Evolutionary conservation across 2,329 filamentous ascomycete species (phyloP).

Genomic region (Phoma herbarum): DNA sequence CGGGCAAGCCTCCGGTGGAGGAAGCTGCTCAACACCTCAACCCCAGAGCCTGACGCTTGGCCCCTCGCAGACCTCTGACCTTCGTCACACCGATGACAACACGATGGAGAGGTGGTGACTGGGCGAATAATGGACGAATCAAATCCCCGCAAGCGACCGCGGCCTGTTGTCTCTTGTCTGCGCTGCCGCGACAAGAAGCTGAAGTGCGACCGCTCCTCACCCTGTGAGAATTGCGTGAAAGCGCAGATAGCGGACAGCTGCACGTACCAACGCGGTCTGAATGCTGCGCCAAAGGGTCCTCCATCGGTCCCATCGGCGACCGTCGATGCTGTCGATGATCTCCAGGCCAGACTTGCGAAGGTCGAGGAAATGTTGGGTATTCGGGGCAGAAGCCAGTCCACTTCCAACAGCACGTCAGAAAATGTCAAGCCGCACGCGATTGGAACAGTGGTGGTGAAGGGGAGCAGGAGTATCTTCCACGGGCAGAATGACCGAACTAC

Average conservation of each 20-base stretch:
- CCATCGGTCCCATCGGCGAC: not conserved
- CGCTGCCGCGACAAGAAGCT: slow-evolving; percentile 39
- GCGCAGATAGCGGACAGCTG: slow-evolving; percentile 28
- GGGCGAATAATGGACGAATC: slow-evolving; percentile 26
- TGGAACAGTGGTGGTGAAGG: slow-evolving; percentile 33
- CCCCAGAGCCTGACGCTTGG: not conserved
- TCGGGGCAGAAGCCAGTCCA: not conserved
- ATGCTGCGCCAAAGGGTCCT: not conserved
- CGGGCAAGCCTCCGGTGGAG: not conserved
- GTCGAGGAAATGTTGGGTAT: slow-evolving; percentile 33
- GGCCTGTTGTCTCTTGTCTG: slow-evolving; percentile 39
- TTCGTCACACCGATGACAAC: not conserved
- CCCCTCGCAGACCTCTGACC: not conserved
- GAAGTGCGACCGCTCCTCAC: slow-evolving; percentile 37
- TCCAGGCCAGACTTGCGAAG: slow-evolving; percentile 30
- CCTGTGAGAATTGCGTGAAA: slow-evolving; percentile 39
- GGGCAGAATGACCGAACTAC: slow-evolving; percentile 34
- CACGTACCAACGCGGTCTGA: slow-evolving; percentile 21
- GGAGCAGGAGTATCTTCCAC: slow-evolving; percentile 27
- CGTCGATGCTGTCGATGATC: slow-evolving; percentile 23
- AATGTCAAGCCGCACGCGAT: slow-evolving; percentile 17
- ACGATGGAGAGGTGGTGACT: not conserved
- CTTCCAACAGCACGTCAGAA: not conserved
- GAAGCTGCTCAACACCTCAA: slow-evolving; percentile 1
- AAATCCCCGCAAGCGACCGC: slow-evolving; percentile 29